phyloP scores from a whole-genome alignment of 768 basidiomycete species.

The Serendipita vermifera region DNA sequence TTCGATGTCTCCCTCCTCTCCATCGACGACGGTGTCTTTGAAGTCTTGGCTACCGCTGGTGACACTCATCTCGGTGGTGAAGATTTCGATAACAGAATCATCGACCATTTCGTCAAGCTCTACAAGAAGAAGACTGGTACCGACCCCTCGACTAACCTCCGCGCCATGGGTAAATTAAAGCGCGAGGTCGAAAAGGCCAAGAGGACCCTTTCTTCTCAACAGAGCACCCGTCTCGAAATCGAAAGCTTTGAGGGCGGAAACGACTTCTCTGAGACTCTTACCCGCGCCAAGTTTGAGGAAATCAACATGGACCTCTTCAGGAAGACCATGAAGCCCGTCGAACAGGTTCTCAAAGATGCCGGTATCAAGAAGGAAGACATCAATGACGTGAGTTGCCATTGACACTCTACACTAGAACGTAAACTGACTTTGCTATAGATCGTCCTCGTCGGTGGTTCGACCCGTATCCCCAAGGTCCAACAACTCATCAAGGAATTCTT shows the following conservation, averaged over 20 bases:
- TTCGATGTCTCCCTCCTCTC: slow-evolving; percentile 96
- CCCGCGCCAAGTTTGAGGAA: slow-evolving; percentile 97
- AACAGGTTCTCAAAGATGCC: slow-evolving; percentile 96
- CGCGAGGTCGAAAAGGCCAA: slow-evolving; percentile 79
- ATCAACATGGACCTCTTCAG: slow-evolving; percentile 98
- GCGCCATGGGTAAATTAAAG: slow-evolving; percentile 84
- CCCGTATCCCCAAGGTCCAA: slow-evolving; percentile 98
- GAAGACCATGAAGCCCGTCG: slow-evolving; percentile 99
- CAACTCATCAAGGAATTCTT: slow-evolving; percentile 98
- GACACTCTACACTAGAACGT: background rate
- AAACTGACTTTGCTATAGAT: slow-evolving; percentile 30
- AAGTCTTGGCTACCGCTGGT: slow-evolving; percentile 82
- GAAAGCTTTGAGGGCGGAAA: slow-evolving; percentile 93
- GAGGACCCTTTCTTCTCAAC: slow-evolving; percentile 83
- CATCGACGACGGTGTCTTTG: slow-evolving; percentile 88
- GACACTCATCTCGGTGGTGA: slow-evolving; percentile 93
- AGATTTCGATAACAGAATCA: slow-evolving; percentile 90
- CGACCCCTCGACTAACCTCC: slow-evolving; percentile 64
- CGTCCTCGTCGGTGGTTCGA: slow-evolving; percentile 92
- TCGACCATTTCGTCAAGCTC: slow-evolving; percentile 75
- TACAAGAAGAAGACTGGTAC: slow-evolving; percentile 91
- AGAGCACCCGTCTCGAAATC: slow-evolving; percentile 84
- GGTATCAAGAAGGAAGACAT: slow-evolving; percentile 96
- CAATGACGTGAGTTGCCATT: slow-evolving; percentile 49
- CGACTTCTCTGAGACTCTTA: slow-evolving; percentile 94